A percentile compares a stretch with the other conserved stretches of the same genome.
These are phyloP conservation scores for Capronia coronata DNA, from an alignment of 2,329 filamentous ascomycete genomes.

Conservation along the genomic window DNA sequence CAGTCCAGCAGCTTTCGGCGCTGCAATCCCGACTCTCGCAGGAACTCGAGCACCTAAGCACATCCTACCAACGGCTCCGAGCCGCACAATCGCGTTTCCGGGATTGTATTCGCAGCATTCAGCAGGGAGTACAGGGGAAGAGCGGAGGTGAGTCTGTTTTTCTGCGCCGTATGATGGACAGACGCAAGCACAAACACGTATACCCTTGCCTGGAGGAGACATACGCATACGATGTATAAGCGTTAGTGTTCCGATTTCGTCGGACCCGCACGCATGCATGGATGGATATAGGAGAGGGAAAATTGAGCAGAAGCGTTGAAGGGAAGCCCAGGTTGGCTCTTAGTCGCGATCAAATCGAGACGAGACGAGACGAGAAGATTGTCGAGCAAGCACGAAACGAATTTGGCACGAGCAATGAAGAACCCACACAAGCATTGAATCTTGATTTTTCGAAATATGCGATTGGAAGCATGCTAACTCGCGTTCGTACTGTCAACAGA, in stretches of 20 bases:
- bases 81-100: constrained; percentile 85
- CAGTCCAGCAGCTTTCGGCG: constrained; percentile 74
- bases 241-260: too few relatives aligned
- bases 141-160: constrained; percentile 23
- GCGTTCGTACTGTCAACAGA: constrained; percentile 20
- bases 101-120: constrained; percentile 77
- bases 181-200: background rate
- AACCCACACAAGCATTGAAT: too few relatives aligned
- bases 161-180: too few relatives aligned
- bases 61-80: constrained; percentile 82
- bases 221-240: background rate
- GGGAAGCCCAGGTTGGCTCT: too few relatives aligned
- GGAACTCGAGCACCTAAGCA: constrained; percentile 89
- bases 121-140: constrained; percentile 45
- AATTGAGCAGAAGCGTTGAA: too few relatives aligned
- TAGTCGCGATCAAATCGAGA: too few relatives aligned
- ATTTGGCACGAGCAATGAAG: too few relatives aligned
- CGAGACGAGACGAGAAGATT: too few relatives aligned
- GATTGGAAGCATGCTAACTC: background rate
- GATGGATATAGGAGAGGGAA: too few relatives aligned
- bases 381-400: too few relatives aligned
- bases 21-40: constrained; percentile 95
- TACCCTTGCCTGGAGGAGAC: background rate
- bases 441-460: too few relatives aligned
- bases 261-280: too few relatives aligned